phyloP scores from a whole-genome alignment of 345 rosid species.

The Ceriops tagal region DNA sequence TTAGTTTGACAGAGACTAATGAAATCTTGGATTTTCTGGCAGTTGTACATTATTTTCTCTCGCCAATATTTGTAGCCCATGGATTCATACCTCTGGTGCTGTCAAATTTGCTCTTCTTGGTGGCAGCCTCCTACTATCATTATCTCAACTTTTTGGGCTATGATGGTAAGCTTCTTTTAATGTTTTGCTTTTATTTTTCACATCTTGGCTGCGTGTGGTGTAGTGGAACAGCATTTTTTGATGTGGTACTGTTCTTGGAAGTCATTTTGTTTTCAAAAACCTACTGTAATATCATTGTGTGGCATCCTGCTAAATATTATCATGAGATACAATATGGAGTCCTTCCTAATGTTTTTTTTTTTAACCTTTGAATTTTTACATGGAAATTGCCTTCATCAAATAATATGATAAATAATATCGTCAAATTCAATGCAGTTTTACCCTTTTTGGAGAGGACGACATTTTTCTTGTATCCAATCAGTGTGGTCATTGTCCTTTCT shows the following conservation, averaged over 20 bases:
- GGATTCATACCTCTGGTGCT: constrained; percentile 81
- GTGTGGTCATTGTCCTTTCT: constrained; percentile 65
- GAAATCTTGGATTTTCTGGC: constrained; percentile 29
- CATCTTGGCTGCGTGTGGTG: neutral
- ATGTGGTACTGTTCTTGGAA: too few species aligned
- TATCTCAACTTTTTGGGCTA: constrained; percentile 97
- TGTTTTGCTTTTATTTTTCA: neutral
- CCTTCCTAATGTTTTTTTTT: neutral
- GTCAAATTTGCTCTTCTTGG: constrained; percentile 93
- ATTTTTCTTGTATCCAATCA: constrained; percentile 94
- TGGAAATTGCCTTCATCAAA: neutral
- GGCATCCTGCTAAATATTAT: neutral
- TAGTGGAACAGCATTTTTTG: neutral
- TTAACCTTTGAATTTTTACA: too few species aligned
- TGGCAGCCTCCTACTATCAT: constrained; percentile 88
- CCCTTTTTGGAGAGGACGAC: constrained; percentile 98
- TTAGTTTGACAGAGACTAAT: neutral
- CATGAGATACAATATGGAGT: neutral
- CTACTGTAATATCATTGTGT: too few species aligned
- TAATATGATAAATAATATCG: constrained; percentile 7
- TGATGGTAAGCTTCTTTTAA: constrained; percentile 60
- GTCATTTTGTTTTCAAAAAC: too few species aligned
- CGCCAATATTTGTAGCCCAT: constrained; percentile 82
- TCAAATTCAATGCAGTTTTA: constrained; percentile 49
- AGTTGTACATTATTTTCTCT: constrained; percentile 90